Conservation (phyloP, 139 green algal genomes). For the Volvox africanus region DNA sequence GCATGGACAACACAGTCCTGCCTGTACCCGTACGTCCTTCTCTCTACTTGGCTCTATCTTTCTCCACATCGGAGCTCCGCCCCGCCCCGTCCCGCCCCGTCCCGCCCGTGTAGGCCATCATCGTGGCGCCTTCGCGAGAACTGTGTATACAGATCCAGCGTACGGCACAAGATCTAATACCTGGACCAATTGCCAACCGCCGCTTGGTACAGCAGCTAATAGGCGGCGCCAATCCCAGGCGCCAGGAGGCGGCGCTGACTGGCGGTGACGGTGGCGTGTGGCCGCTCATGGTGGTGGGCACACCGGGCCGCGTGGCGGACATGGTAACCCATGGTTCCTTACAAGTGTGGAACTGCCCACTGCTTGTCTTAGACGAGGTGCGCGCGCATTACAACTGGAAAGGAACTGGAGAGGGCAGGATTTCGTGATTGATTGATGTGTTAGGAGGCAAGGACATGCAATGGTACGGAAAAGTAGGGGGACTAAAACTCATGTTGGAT, state of each 20-base stretch:
- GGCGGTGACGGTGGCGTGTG: conserved; percentile 60
- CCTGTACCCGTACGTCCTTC: too few species aligned
- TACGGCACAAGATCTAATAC: conserved; percentile 82
- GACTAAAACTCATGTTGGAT: too few species aligned
- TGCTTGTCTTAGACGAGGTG: conserved; percentile 61
- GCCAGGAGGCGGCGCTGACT: conserved; percentile 88
- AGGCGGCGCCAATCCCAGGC: conserved; percentile 88
- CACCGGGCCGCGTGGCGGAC: conserved; percentile 92
- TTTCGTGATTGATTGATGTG: too few species aligned
- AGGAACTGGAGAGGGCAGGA: too few species aligned
- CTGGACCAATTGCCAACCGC: conserved; percentile 44
- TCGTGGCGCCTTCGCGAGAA: conserved; percentile 93
- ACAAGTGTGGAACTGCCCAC: conserved; percentile 63
- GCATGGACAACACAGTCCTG: too few species aligned
- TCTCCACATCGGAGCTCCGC: too few species aligned
- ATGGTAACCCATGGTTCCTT: conserved; percentile 75
- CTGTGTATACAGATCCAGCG: conserved; percentile 95
- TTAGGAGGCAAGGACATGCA: too few species aligned
- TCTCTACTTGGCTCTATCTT: too few species aligned
- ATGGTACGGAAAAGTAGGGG: too few species aligned
- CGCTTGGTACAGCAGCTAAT: conserved; percentile 94
- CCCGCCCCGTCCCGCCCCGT: too few species aligned
- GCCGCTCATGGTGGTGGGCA: conserved; percentile 95
- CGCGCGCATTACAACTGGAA: not conserved
- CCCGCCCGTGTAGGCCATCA: conserved; percentile 62